A percentile compares a stretch with the other conserved stretches of the same genome.
Evolutionary conservation across 768 basidiomycete species (phyloP).

Genomic region (Steccherinum ochraceum): DNA sequence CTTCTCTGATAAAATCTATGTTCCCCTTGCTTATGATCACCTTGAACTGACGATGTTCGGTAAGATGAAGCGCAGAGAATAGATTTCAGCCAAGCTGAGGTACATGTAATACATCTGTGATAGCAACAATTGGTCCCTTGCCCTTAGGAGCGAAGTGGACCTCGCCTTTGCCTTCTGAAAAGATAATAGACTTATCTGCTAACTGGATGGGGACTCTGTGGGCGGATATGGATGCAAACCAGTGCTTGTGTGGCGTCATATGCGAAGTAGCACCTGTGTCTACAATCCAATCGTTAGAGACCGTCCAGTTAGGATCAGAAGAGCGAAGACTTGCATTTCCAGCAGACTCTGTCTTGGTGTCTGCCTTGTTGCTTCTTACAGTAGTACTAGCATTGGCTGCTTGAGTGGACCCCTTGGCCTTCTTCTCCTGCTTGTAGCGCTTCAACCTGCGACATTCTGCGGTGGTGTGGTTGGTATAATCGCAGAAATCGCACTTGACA

Average conservation of each 20-base stretch:
- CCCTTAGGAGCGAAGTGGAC: too few species aligned
- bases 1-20: neutral
- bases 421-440: neutral
- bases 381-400: neutral
- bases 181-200: neutral
- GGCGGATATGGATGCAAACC: neutral
- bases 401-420: too few species aligned
- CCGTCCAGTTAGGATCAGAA: neutral
- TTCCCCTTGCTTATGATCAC: neutral
- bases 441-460: neutral
- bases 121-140: too few species aligned
- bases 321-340: neutral
- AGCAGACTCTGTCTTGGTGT: neutral
- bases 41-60: neutral
- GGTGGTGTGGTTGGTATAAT: neutral
- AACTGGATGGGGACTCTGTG: neutral
- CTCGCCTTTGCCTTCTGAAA: neutral
- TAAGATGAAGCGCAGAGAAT: neutral
- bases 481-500: neutral
- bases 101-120: neutral
- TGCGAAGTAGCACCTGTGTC: neutral
- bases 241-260: neutral
- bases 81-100: neutral
- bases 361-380: too few species aligned
- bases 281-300: neutral